Base-by-base conservation (phyloP, 805 yeast species). In the Yarrowia yakushimensis region DNA sequence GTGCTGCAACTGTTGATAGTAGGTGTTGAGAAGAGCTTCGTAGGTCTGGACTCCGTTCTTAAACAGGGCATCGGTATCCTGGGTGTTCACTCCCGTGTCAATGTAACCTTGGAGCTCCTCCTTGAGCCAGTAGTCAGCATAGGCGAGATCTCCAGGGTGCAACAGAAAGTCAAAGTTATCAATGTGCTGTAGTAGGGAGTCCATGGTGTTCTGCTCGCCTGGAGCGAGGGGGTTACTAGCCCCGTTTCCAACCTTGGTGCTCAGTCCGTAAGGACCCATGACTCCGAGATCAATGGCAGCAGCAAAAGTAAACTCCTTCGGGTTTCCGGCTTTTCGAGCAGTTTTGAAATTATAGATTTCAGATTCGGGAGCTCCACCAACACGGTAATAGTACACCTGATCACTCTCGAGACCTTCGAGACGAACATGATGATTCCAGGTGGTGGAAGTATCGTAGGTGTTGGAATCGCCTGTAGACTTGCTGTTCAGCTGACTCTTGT, bases 121-220 rank as follows among this genome's bases (percentile, higher is more conserved):
- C 37, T 65, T 50, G 31, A 71, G 67, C 72, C 72, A 71, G 23
- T 68, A 60, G 64, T 72, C 74, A 9, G 74, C 73, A 41, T 72
- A 72, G 17, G 71, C 72, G 33, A 72, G 50, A 46, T 72, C 74
- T 31, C 74, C 74, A 6, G 68, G 67, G 46, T 69, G 72, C 67
- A 69, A 65, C 20, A 67, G 48, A 42, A 68, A 68, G 36, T 67
- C 69, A 54, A 65, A 68, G 18, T 66, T 64, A 57, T 68, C 69
- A 10, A 57, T 31, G 37, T 41, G 25, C 34, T 60, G 61, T 13
- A 25, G 28, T 25, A 68, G 62, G 3, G 70, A 66, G 37, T 66
- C 69, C 50, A 68, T 60, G 2, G 70, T 68, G 42, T 60, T 63
- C n/a, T 39, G 36, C 13, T 52, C 46, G 12, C 46, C 65, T 43